These are phyloP conservation scores for Melampsora americana DNA, from an alignment of 1,284 basidiomycete genomes.

Conservation along the genomic window DNA sequence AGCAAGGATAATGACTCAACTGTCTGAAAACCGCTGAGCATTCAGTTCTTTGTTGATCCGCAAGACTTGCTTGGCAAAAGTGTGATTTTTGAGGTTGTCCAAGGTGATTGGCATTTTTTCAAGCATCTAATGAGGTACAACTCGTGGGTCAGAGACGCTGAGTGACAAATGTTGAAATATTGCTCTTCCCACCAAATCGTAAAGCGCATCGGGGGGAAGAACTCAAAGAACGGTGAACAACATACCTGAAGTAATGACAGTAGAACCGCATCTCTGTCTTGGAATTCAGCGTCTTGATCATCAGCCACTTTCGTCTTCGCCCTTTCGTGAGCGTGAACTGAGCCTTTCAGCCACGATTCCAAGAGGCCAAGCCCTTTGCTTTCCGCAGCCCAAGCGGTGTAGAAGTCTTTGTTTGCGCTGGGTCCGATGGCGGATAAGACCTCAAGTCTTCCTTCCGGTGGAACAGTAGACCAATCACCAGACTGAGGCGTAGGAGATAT, in stretches of 20 bases:
- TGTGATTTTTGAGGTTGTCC: conserved; percentile 36
- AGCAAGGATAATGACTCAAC: conserved; percentile 16
- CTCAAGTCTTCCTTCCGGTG: conserved; percentile 38
- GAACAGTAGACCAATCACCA: conserved; percentile 43
- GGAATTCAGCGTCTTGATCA: conserved; percentile 5
- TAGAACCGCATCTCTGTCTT: conserved; percentile 22
- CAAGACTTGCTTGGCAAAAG: conserved; percentile 42
- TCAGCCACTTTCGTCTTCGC: conserved; percentile 24
- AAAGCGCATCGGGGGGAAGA: not conserved
- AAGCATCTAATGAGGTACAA: conserved; percentile 15
- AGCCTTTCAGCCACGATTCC: conserved; percentile 39
- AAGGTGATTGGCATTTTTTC: conserved; percentile 38
- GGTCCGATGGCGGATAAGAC: conserved; percentile 34
- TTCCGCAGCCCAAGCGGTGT: conserved; percentile 31
- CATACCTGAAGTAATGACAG: conserved; percentile 32
- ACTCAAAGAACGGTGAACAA: not conserved
- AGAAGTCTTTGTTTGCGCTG: conserved; percentile 32
- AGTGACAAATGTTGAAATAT: not conserved
- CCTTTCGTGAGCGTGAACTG: conserved; percentile 35
- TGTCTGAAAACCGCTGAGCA: conserved; percentile 29
- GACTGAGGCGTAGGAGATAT: conserved; percentile 26
- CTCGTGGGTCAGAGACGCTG: not conserved
- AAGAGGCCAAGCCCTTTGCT: conserved; percentile 29
- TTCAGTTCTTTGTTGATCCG: conserved; percentile 42
- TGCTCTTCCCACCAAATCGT: no score